Conservation (phyloP, 768 basidiomycete genomes). For the Pisolithus albus region DNA sequence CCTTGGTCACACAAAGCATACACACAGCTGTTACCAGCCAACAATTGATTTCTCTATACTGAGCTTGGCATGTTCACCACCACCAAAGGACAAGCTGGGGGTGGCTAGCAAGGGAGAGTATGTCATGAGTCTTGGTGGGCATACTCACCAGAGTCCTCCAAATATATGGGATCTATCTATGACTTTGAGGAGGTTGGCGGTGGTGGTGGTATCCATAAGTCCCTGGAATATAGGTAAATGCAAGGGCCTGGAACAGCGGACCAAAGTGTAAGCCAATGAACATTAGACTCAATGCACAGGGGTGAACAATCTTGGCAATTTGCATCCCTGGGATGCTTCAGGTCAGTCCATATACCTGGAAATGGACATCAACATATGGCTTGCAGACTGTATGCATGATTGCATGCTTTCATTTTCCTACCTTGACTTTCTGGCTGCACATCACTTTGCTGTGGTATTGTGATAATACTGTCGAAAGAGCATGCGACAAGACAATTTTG, state of each 20-base stretch:
- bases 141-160: too few relatives aligned
- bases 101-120: too few relatives aligned
- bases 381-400: slow-evolving; percentile 41
- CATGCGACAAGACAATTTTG: too few relatives aligned
- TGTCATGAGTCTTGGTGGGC: too few relatives aligned
- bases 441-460: slow-evolving; percentile 55
- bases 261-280: slow-evolving; percentile 52
- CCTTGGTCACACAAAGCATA: too few relatives aligned
- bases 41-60: too few relatives aligned
- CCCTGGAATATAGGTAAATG: slow-evolving; percentile 66
- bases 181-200: slow-evolving; percentile 51
- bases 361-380: slow-evolving; percentile 37
- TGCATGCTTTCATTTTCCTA: neutral
- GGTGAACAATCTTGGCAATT: slow-evolving; percentile 50
- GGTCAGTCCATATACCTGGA: neutral
- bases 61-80: too few relatives aligned
- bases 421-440: neutral
- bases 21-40: too few relatives aligned
- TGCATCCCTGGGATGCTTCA: neutral
- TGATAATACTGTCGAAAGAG: too few relatives aligned
- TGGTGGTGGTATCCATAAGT: slow-evolving; percentile 52
- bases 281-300: slow-evolving; percentile 63
- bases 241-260: slow-evolving; percentile 59
- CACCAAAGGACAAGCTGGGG: too few relatives aligned
- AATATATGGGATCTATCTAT: slow-evolving; percentile 58